These are phyloP conservation scores for Lanmaoa rubissima DNA, from an alignment of 768 basidiomycete genomes.

Conservation along the genomic window DNA sequence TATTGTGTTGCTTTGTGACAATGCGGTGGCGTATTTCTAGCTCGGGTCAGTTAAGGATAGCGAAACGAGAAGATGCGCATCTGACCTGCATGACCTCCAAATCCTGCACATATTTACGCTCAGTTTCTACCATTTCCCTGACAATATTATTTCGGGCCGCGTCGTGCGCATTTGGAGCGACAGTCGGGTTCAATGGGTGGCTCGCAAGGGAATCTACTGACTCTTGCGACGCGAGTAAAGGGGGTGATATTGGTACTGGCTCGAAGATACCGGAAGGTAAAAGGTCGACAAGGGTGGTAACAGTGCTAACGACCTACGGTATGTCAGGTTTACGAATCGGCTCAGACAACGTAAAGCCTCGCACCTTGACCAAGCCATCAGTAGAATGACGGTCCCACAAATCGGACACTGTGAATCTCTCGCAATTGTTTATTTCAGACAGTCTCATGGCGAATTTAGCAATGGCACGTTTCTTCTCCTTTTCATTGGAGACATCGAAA, in stretches of 20 bases:
- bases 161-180: conserved; percentile 58
- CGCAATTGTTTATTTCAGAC: conserved; percentile 64
- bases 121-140: conserved; percentile 90
- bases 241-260: conserved; percentile 56
- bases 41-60: conserved; percentile 13
- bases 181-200: conserved; percentile 40
- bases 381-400: conserved; percentile 89
- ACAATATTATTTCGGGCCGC: conserved; percentile 74
- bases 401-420: conserved; percentile 89
- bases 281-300: conserved; percentile 76
- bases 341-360: conserved; percentile 18
- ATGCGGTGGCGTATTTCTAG: conserved; percentile 85
- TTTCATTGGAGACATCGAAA: conserved; percentile 72
- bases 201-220: conserved; percentile 56
- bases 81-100: conserved; percentile 93
- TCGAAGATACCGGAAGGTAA: conserved; percentile 71
- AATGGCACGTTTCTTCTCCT: conserved; percentile 86
- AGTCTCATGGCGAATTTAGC: conserved; percentile 91
- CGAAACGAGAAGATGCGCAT: conserved; percentile 6
- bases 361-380: conserved; percentile 92
- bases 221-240: conserved; percentile 52
- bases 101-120: conserved; percentile 95
- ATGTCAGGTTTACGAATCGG: not conserved
- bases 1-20: conserved; percentile 80
- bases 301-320: conserved; percentile 81